Conservation (phyloP, 2,329 filamentous ascomycete genomes). For the Colletotrichum agaves region DNA sequence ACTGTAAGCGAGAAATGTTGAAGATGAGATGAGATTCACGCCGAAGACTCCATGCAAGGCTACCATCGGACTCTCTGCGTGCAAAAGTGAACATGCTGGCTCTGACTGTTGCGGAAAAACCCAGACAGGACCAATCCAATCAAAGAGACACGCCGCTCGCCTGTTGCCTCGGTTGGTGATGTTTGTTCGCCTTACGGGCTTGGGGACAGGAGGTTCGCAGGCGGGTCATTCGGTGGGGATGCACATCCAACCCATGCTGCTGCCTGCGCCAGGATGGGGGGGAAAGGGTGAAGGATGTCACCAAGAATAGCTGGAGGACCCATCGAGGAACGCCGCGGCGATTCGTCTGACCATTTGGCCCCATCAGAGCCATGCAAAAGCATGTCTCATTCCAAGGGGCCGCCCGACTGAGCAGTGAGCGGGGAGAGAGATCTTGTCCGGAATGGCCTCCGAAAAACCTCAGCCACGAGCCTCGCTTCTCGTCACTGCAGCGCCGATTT, state of each 20-base stretch:
- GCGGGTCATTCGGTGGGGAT: slow-evolving; percentile 21
- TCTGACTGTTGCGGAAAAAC: slow-evolving; percentile 7
- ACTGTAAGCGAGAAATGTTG: slow-evolving; percentile 1
- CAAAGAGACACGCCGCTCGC: neutral
- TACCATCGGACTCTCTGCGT: slow-evolving; percentile 22
- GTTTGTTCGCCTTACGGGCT: slow-evolving; percentile 7
- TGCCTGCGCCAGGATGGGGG: slow-evolving; percentile 23
- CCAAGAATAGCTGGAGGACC: slow-evolving; percentile 21
- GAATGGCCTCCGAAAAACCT: slow-evolving; percentile 12
- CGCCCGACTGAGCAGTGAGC: slow-evolving; percentile 9
- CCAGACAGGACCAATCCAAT: neutral
- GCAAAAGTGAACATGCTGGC: slow-evolving; percentile 25
- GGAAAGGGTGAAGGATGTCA: slow-evolving; percentile 10
- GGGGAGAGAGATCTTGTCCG: neutral
- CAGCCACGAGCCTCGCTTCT: slow-evolving; percentile 10
- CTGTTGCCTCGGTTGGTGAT: slow-evolving; percentile 32
- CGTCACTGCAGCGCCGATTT: slow-evolving; percentile 1
- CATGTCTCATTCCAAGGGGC: slow-evolving; percentile 21
- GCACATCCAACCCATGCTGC: slow-evolving; percentile 35
- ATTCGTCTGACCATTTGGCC: slow-evolving; percentile 7
- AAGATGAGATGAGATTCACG: slow-evolving; percentile 34
- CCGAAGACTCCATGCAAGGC: slow-evolving; percentile 31
- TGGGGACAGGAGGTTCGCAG: slow-evolving; percentile 11
- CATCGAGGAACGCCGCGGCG: neutral
- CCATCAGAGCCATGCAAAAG: slow-evolving; percentile 8